These are phyloP conservation scores for Penicillium crustosum DNA, from an alignment of 2,329 filamentous ascomycete species.

Conservation along the genomic window DNA sequence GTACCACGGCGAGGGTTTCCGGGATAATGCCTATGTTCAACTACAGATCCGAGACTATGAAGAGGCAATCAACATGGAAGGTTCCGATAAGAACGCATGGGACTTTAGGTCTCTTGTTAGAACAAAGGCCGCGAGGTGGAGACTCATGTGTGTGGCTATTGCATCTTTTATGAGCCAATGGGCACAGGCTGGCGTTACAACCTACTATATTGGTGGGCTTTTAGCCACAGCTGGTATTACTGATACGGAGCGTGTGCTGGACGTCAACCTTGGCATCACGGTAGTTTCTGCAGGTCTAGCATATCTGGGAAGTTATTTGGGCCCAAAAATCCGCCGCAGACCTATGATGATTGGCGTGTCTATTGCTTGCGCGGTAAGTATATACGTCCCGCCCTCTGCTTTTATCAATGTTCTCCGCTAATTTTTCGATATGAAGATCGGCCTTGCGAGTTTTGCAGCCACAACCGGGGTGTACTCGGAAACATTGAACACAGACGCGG, in stretches of 20 bases:
- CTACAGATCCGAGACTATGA: slow-evolving; percentile 36
- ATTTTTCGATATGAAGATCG: neutral
- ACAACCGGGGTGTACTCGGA: slow-evolving; percentile 5
- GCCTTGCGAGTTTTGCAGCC: slow-evolving; percentile 3
- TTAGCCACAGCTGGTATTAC: slow-evolving; percentile 53
- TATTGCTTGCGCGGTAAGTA: slow-evolving; percentile 1
- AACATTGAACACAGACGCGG: slow-evolving; percentile 41
- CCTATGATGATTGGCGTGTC: slow-evolving; percentile 44
- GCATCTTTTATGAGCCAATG: slow-evolving; percentile 56
- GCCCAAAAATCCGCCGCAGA: slow-evolving; percentile 58
- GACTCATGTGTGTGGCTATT: slow-evolving; percentile 51
- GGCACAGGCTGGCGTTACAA: slow-evolving; percentile 36
- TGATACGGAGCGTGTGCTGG: slow-evolving; percentile 51
- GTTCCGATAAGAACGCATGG: slow-evolving; percentile 59
- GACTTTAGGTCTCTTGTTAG: slow-evolving; percentile 5
- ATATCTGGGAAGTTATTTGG: slow-evolving; percentile 54
- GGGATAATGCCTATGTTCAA: slow-evolving; percentile 32
- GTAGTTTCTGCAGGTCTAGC: slow-evolving; percentile 51
- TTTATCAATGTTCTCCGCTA: neutral
- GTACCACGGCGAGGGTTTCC: slow-evolving; percentile 55
- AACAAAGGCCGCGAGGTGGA: slow-evolving; percentile 43
- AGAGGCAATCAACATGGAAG: slow-evolving; percentile 31
- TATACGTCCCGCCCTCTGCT: too few relatives aligned
- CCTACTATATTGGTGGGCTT: slow-evolving; percentile 58
- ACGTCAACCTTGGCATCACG: slow-evolving; percentile 56